Base-by-base conservation (phyloP, 768 basidiomycete species). In the Phaeotremella fagi region DNA sequence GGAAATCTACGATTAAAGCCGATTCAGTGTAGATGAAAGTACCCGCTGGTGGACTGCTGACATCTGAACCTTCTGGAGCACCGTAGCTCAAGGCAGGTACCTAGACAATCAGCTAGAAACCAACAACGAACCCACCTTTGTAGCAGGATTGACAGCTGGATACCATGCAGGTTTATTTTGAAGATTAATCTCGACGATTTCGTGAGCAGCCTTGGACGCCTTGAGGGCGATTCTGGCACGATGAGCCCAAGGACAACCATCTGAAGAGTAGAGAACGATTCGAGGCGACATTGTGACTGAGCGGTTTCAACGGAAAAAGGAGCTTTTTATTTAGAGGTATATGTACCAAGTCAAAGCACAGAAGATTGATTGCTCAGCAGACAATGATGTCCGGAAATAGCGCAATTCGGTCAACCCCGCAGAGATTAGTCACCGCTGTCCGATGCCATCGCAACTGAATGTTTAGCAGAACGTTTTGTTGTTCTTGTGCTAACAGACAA, bases 141-240 rank as follows among this genome's bases (percentile, higher is more conserved):
- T 80, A 0, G 80, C 83, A 1, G 81, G 82, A 72, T 86, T 86
- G 33, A 86, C 80, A 54, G 82, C 79, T 0, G 80, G 78, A 64
- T 83, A 85, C 84, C 84, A 85, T 24, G 46, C 37, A 7, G 84
- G 84, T 74, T 86, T 86, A 75, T 83, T 82, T 59, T 52, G 45
- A 12, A 86, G 71, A 59, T 85, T 82, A 43, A 86, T 80, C 57
- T 84, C 79, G 55, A 76, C 83, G 14, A 78, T 69, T 20, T 76
- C 81, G 66, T 75, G 82, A 1, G 77, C 59, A 3, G 80, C 76
- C 3, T 78, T 76, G 1, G 80, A 78, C 59, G 85, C 84, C 12
- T 78, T 76, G 22, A 86, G 78, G 0, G 84, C 83, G n/a, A 86
- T 75, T 54, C 84, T 81, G 16, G 78, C 78, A 81, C 84, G 59